Base-by-base conservation (phyloP, 495 filamentous ascomycete species). In the Lasiosphaeriaceae sp. region DNA sequence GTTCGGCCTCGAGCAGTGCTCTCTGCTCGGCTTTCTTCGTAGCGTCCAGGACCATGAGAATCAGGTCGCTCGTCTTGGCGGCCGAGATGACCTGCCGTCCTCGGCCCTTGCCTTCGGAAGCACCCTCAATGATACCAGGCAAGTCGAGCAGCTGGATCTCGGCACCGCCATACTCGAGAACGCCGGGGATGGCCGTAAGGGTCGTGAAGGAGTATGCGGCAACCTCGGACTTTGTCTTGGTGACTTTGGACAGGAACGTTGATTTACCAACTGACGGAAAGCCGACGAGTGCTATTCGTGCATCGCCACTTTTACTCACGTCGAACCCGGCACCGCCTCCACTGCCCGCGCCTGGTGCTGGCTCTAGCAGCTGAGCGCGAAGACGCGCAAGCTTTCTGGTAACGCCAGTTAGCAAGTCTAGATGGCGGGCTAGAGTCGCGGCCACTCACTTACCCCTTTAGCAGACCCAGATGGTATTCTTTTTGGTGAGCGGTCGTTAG, bases 191-290 rank as follows among this genome's bases (percentile, higher is more conserved):
- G 14, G 95, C 95, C 2, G 95, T 99, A 22, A 99, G 77, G 0
- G 95, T 99, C 5, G 95, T 99, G 83, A 99, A 99, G 54, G 91
- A 87, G 72, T 99, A 99, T 0, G 94, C 88, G 2, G 95, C 95
- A 31, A 97, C 90, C 71, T 96, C 94, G 59, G 90, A 94, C 71
- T 91, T 95, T 24, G 95, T 99, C 72, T 97, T 97, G 54, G 95
- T 99, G 74, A 99, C 96, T 68, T 99, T 97, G 56, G 95, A 97
- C 26, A 99, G 74, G 65, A 99, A 97, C 0, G 95, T 99, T 9
- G 95, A 99, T 76, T 99, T 99, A 66, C 95, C 95, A 46, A 99
- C 95, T 1, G 95, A 99, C 0, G 95, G 95, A 61, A 99, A 97
- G 43, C 95, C 95, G 51, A 99, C 95, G 16, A 99, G 83, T 1